These are phyloP conservation scores for Ilex asprella DNA, from an alignment of 257 asterid genomes.

Conservation along the genomic window DNA sequence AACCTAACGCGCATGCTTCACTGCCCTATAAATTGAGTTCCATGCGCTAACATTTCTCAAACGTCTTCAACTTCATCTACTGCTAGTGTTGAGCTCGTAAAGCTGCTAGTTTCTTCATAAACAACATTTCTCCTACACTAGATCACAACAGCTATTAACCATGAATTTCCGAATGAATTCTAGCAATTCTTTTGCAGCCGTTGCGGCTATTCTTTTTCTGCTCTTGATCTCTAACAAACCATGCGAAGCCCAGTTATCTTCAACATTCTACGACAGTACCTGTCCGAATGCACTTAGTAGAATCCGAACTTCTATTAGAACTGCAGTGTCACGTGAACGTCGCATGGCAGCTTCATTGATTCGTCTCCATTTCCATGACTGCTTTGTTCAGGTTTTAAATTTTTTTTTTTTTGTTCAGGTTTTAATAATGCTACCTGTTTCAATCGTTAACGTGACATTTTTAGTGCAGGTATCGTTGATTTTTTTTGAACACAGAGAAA, in stretches of 20 bases:
- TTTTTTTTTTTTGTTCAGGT: no score
- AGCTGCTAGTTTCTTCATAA: no score
- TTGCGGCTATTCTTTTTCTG: not conserved
- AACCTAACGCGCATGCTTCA: no score
- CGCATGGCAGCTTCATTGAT: conserved; percentile 12
- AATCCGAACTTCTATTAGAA: conserved; percentile 7
- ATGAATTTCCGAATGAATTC: no score
- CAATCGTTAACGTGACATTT: not conserved
- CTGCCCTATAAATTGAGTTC: not conserved
- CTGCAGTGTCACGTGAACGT: conserved; percentile 4
- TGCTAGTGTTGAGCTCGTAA: not conserved
- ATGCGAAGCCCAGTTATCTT: conserved; percentile 10
- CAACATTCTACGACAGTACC: conserved; percentile 6
- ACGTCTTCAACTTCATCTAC: not conserved
- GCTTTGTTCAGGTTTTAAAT: conserved; percentile 10
- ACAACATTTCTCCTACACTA: no score
- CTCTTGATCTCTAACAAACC: not conserved
- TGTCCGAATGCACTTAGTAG: conserved; percentile 13
- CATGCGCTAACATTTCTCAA: not conserved
- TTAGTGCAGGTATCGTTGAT: not conserved
- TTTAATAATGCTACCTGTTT: not conserved
- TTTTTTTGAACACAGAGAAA: no score
- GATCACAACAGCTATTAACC: no score
- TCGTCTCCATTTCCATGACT: conserved; percentile 5
- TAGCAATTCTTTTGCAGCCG: not conserved